Evolutionary conservation across 2,329 filamentous ascomycete species (phyloP), one percentile per base, ranked within the genome.

Genomic region (Zalaria obscura): DNA sequence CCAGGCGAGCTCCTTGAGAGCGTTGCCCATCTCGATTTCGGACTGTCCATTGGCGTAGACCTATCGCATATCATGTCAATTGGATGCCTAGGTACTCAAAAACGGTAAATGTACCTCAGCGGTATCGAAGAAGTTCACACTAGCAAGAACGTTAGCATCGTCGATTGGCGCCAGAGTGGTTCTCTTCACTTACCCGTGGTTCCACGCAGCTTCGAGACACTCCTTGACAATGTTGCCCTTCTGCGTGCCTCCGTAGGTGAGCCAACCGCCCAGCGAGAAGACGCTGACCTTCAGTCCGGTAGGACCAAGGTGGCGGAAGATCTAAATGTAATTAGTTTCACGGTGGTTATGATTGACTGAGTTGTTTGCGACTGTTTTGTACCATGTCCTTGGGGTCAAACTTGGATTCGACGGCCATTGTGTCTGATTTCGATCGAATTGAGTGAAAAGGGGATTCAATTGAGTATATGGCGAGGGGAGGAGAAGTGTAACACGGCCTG

Each of bases 41-140:
- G 73, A 78, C 52, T 78, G 67, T 44, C 77, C 76, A 5, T 62
- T 70, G 46, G 69, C 64, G 52, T 78, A 78, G 29, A 59, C 53
- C 18, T 18, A 18, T 18, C 18, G 18, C 18, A 18, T 18, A 18
- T 18, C 18, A 18, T 18, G 18, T 18, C 18, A 18, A 18, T 18
- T 18, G 18, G 18, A 18, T 18, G 18, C 18, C 18, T 18, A 18
- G 18, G 18, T 18, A 18, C 18, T 18, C 18, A 18, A 18, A 18
- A 18, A 18, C 18, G 18, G 18, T 2, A 18, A 18, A 18, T 18
- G 18, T 18, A 18, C 18, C 53, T 70, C 66, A n/a, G 67, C 67
- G 6, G 67, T 69, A 45, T 69, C 63, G 50, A 65, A 66, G 55
- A 68, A 68, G 55, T 70, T 69, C 54, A 69, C 65, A 42, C 67